phyloP scores from a whole-genome alignment of 352 stramenopile species.

The Phytophthora podocarpi region DNA sequence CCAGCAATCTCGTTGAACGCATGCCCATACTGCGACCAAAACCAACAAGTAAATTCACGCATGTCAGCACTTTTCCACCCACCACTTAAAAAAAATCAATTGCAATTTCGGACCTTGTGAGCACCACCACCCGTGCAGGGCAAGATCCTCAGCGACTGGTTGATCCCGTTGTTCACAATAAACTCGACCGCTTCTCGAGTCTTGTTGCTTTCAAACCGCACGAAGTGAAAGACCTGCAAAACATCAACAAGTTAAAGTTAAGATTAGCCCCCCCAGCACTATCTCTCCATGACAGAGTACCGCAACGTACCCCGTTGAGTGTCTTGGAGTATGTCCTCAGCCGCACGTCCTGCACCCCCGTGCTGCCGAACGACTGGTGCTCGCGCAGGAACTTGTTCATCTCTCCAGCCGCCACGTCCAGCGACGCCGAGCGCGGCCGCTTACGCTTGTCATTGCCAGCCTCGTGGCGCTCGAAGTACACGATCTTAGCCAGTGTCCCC shows the following conservation, averaged over 20 bases:
- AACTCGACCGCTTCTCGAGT: conserved; percentile 80
- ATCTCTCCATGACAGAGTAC: not conserved
- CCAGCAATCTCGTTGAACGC: conserved; percentile 78
- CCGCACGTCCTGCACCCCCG: conserved; percentile 89
- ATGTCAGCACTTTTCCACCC: not conserved
- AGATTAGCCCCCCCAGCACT: no score
- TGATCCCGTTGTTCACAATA: conserved; percentile 74
- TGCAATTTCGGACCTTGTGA: conserved; percentile 64
- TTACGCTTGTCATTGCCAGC: conserved; percentile 50
- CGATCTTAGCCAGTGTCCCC: conserved; percentile 94
- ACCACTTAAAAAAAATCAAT: not conserved
- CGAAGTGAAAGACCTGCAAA: conserved; percentile 95
- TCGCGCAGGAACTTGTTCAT: conserved; percentile 89
- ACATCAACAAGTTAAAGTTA: not conserved
- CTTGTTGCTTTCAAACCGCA: conserved; percentile 82
- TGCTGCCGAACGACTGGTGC: conserved; percentile 77
- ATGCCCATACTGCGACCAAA: conserved; percentile 56
- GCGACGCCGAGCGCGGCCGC: conserved; percentile 71
- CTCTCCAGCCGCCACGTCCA: conserved; percentile 77
- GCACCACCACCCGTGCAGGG: conserved; percentile 84
- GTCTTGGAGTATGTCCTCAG: conserved; percentile 86
- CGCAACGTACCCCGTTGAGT: conserved; percentile 82
- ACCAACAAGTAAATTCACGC: not conserved
- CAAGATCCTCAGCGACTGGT: conserved; percentile 80
- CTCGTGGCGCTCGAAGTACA: conserved; percentile 93